Evolutionary conservation across 768 basidiomycete species (phyloP).

Genomic region (Paxillus rubicundulus): DNA sequence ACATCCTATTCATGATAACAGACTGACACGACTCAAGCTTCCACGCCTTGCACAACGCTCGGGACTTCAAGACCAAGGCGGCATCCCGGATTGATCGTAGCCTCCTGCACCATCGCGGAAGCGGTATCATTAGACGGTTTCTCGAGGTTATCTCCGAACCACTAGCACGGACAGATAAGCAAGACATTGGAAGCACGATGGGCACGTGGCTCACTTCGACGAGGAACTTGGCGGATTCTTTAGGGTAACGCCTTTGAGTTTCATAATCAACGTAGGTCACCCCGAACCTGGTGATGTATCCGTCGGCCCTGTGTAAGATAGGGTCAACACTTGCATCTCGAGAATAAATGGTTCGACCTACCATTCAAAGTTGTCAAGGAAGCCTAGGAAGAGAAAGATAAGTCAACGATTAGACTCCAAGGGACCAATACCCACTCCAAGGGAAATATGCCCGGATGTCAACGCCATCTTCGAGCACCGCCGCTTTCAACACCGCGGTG

Average conservation of each 20-base stretch:
- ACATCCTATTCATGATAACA: neutral
- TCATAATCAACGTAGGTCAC: constrained; percentile 70
- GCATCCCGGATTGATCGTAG: neutral
- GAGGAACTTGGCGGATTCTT: constrained; percentile 58
- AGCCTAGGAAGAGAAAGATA: constrained; percentile 37
- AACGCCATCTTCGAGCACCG: constrained; percentile 62
- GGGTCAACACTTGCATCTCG: neutral
- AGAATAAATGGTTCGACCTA: constrained; percentile 4
- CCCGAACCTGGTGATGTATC: constrained; percentile 66
- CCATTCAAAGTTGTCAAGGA: constrained; percentile 75
- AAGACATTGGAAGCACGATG: neutral
- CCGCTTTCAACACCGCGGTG: constrained; percentile 50
- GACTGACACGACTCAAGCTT: neutral
- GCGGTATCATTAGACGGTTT: neutral
- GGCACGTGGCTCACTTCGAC: constrained; percentile 40
- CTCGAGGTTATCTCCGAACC: constrained; percentile 32
- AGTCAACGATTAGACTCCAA: neutral
- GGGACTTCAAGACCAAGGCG: neutral
- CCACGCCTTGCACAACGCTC: neutral
- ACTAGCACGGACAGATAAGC: constrained; percentile 11
- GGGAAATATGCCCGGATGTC: constrained; percentile 64
- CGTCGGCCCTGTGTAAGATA: constrained; percentile 47
- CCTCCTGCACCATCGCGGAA: neutral
- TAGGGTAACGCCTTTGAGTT: constrained; percentile 64
- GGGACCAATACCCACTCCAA: constrained; percentile 50